Evolutionary conservation across 805 yeast species (phyloP).

Genomic region (Candida gorgasii): DNA sequence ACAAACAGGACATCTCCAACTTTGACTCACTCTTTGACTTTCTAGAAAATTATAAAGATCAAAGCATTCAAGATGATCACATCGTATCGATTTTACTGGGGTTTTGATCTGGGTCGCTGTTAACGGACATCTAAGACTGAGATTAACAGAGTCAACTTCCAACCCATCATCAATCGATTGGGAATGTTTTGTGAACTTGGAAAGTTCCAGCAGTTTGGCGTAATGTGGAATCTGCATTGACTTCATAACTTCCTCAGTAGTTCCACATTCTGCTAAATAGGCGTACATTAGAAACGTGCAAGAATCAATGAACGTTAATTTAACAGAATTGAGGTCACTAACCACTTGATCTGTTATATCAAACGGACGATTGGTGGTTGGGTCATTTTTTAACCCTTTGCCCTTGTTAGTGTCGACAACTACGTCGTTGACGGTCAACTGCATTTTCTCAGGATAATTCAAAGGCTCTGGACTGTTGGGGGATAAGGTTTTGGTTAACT

Average conservation of each 20-base stretch:
- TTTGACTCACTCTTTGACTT: slow-evolving; percentile 75
- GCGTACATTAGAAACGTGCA: slow-evolving; percentile 52
- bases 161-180: slow-evolving; percentile 54
- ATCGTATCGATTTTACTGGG: slow-evolving; percentile 70
- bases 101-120: slow-evolving; percentile 65
- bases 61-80: slow-evolving; percentile 85
- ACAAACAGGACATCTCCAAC: slow-evolving; percentile 91
- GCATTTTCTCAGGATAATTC: slow-evolving; percentile 73
- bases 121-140: slow-evolving; percentile 78
- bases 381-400: slow-evolving; percentile 72
- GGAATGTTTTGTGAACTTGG: slow-evolving; percentile 39
- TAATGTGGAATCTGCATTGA: slow-evolving; percentile 16
- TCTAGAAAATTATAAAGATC: slow-evolving; percentile 75
- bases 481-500: not conserved
- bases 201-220: slow-evolving; percentile 53
- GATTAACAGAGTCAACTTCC: slow-evolving; percentile 61
- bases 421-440: slow-evolving; percentile 58
- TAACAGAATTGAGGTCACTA: slow-evolving; percentile 41
- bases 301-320: slow-evolving; percentile 57
- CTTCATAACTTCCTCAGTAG: slow-evolving; percentile 24
- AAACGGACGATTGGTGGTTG: slow-evolving; percentile 82
- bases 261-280: slow-evolving; percentile 52
- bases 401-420: slow-evolving; percentile 50
- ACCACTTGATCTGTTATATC: slow-evolving; percentile 55
- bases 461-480: slow-evolving; percentile 21